Base-by-base conservation (phyloP, 345 rosid genomes). In the Salix suchowensis region DNA sequence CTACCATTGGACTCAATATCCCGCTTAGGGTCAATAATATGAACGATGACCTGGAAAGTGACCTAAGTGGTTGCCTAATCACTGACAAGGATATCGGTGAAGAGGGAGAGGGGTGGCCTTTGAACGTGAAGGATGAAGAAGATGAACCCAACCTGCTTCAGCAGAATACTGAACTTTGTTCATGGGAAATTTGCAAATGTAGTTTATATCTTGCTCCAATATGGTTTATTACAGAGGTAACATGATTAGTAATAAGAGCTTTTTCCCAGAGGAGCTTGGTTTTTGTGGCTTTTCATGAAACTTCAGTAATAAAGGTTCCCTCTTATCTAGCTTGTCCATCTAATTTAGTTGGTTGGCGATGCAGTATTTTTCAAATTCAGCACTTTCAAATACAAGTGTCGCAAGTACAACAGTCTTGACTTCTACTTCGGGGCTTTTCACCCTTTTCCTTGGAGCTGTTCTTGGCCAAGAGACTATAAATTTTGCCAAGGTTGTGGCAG, bases 201-300 rank as follows among this genome's bases (percentile, higher is more conserved):
- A 78, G 94, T 55, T 84, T 89, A 19, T 87, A 75, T 81, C 88
- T 90, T 19, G 73, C 92, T 67, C 94, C 94, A n/a, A 23, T 89
- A 75, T 90, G 94, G 94, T 90, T 90, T 78, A 14, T 74, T 13
- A 84, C 92, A 18, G 92, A 90, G 91, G 94, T 89, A 73, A 75
- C 13, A 65, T 40, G 52, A 46, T 37, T 37, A 13, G 21, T 68
- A 2, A 39, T 42, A 61, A 48, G 44, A 40, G 11, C 32, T 7
- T 18, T 50, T 7, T 30, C 54, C 16, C 18, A 18, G 4, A 15
- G 62, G 62, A 70, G 28, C 61, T 52, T 70, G 16, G 42, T 11
- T 65, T 65, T 15, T 24, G 14, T 74, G 36, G 13, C 16, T 75
- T 46, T 50, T 30, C 44, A 16, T 24, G 37, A 62, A 58, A 61